Conservation (phyloP, 345 rosid species). For the Cardiospermum halicacabum region DNA sequence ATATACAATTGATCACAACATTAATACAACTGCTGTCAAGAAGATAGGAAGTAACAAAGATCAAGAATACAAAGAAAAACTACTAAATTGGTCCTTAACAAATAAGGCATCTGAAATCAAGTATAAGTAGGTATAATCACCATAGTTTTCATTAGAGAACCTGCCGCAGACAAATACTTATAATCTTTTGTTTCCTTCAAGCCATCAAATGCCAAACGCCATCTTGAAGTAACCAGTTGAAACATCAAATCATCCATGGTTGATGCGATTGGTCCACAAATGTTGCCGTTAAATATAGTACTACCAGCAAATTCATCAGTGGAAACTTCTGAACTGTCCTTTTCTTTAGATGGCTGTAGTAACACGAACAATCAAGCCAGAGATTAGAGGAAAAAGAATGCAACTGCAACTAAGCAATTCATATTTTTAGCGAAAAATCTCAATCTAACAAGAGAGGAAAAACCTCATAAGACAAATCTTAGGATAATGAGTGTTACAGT, state of each 20-base stretch:
- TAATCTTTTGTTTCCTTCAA: conserved; percentile 79
- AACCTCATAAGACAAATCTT: not conserved
- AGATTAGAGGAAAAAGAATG: not conserved
- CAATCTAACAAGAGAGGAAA: not conserved
- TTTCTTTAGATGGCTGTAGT: conserved; percentile 40
- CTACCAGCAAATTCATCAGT: conserved; percentile 30
- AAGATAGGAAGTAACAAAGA: not conserved
- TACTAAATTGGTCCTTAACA: no score
- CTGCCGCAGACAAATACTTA: conserved; percentile 72
- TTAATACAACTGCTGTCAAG: not conserved
- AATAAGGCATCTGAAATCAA: not conserved
- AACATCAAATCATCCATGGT: conserved; percentile 92
- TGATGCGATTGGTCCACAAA: conserved; percentile 93
- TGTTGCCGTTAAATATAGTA: conserved; percentile 55
- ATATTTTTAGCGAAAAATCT: not conserved
- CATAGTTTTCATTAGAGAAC: conserved; percentile 81
- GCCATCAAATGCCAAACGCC: conserved; percentile 80
- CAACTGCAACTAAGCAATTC: not conserved
- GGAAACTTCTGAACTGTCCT: conserved; percentile 30
- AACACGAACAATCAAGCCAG: conserved; percentile 13
- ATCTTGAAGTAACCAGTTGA: conserved; percentile 65
- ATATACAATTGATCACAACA: not conserved
- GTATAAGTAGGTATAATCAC: conserved; percentile 30
- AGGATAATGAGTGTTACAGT: not conserved
- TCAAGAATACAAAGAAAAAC: not conserved